These are phyloP conservation scores for Colletotrichum shisoi DNA, from an alignment of 2,329 filamentous ascomycete species.

Conservation along the genomic window DNA sequence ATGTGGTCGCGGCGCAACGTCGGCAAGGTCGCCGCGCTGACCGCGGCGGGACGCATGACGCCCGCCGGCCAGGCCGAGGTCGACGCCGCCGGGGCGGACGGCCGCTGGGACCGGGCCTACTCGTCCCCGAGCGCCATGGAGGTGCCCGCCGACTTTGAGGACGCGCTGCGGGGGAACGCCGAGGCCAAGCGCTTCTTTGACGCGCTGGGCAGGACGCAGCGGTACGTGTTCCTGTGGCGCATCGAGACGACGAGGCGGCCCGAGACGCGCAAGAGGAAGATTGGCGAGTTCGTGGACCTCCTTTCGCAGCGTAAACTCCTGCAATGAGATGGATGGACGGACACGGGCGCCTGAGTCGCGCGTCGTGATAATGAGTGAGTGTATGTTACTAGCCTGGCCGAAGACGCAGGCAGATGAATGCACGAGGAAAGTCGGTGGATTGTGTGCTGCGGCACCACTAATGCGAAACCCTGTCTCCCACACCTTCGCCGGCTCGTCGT, in stretches of 20 bases:
- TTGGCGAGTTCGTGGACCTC: constrained; percentile 53
- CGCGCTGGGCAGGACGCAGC: constrained; percentile 54
- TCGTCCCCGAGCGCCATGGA: constrained; percentile 56
- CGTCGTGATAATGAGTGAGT: not conserved
- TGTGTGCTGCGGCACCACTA: too few species aligned
- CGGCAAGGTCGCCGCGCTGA: constrained; percentile 56
- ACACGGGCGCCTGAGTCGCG: not conserved
- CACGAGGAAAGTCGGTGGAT: too few species aligned
- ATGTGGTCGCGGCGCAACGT: constrained; percentile 70
- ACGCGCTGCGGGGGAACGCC: constrained; percentile 50
- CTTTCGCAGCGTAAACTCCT: constrained; percentile 47
- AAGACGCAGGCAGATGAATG: too few species aligned
- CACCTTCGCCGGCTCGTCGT: too few species aligned
- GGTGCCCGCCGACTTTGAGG: constrained; percentile 59
- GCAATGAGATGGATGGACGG: not conserved
- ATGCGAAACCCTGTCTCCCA: too few species aligned
- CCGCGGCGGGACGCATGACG: constrained; percentile 58
- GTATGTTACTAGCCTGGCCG: too few species aligned
- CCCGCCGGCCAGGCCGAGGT: constrained; percentile 59
- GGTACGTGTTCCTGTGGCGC: constrained; percentile 57
- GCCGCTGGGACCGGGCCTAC: constrained; percentile 67
- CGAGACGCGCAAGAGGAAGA: constrained; percentile 50
- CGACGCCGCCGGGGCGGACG: constrained; percentile 64
- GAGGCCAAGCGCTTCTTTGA: constrained; percentile 53
- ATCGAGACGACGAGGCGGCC: constrained; percentile 53